Evolutionary conservation across 2,329 filamentous ascomycete species (phyloP).

Genomic region (Herpotrichia juniperi): DNA sequence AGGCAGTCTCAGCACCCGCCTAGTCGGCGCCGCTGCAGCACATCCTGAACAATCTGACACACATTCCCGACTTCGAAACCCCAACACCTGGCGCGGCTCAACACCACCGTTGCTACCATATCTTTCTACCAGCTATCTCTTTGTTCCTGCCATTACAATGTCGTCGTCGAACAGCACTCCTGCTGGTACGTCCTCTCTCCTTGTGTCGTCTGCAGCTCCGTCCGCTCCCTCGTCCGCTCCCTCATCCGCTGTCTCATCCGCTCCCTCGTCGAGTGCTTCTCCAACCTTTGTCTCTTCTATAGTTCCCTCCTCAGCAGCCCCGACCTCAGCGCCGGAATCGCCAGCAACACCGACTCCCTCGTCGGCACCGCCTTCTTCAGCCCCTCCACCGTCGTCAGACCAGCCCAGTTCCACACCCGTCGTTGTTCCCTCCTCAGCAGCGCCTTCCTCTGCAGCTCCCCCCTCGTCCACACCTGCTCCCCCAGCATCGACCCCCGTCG

Average conservation of each 20-base stretch:
- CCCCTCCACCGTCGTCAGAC: constrained; percentile 8
- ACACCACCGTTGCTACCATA: constrained; percentile 3
- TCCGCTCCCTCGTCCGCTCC: constrained; percentile 17
- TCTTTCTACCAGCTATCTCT: constrained; percentile 10
- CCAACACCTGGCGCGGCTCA: constrained; percentile 5
- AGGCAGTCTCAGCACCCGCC: background rate
- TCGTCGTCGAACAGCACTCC: constrained; percentile 32
- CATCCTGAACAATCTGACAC: background rate
- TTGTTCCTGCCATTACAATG: constrained; percentile 28
- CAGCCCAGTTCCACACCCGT: constrained; percentile 36
- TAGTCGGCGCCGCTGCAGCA: background rate
- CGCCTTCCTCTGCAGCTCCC: constrained; percentile 14
- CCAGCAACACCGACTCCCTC: constrained; percentile 5
- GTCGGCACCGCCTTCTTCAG: constrained; percentile 11
- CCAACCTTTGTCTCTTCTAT: too few relatives aligned
- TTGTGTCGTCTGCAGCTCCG: constrained; percentile 22
- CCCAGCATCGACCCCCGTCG: constrained; percentile 14
- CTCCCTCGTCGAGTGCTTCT: too few relatives aligned
- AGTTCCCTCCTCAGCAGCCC: constrained; percentile 12
- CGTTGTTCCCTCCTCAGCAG: constrained; percentile 11
- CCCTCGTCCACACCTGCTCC: constrained; percentile 9
- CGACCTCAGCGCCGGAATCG: background rate
- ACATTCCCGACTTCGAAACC: background rate
- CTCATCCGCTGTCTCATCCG: constrained; percentile 9
- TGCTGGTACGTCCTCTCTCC: constrained; percentile 40